Conservation (phyloP, 371 early-diverging fungal genomes). For the Dichotomocladium elegans region DNA sequence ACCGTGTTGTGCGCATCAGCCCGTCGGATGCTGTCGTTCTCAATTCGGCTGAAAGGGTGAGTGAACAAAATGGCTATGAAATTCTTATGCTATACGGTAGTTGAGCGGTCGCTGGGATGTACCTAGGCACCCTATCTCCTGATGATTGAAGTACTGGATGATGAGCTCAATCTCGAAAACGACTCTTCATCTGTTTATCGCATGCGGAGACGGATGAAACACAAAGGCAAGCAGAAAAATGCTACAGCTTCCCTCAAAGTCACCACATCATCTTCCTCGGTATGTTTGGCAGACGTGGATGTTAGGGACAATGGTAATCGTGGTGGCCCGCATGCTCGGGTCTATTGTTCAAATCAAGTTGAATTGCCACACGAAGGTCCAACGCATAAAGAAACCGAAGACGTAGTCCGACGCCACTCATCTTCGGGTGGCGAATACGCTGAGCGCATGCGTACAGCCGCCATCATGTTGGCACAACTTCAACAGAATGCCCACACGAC, state of each 20-base stretch:
- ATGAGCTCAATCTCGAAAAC: slow-evolving; percentile 57
- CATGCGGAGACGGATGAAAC: slow-evolving; percentile 19
- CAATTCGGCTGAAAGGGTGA: slow-evolving; percentile 95
- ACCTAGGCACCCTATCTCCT: slow-evolving; percentile 80
- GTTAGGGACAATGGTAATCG: too few species aligned
- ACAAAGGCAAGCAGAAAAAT: neutral
- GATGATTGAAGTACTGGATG: slow-evolving; percentile 84
- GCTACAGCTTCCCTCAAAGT: too few species aligned
- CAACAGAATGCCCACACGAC: slow-evolving; percentile 46
- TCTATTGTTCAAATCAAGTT: too few species aligned
- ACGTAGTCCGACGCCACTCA: slow-evolving; percentile 20
- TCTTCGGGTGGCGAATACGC: slow-evolving; percentile 78
- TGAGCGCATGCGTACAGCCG: slow-evolving; percentile 93
- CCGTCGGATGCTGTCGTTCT: slow-evolving; percentile 90
- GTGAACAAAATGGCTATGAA: slow-evolving; percentile 4
- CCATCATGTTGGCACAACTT: slow-evolving; percentile 93
- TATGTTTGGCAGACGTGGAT: too few species aligned
- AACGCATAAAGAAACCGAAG: too few species aligned
- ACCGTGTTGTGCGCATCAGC: slow-evolving; percentile 83
- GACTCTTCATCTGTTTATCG: slow-evolving; percentile 35
- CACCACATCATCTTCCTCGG: too few species aligned
- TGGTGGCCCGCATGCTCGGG: too few species aligned
- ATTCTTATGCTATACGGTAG: too few species aligned
- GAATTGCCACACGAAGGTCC: too few species aligned
- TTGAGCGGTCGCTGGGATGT: too few species aligned